Percentiles rank a stretch among this genome's conserved stretches.
These are phyloP conservation scores for Ogataea paraovalis DNA, from an alignment of 805 yeast species.

Conservation along the genomic window DNA sequence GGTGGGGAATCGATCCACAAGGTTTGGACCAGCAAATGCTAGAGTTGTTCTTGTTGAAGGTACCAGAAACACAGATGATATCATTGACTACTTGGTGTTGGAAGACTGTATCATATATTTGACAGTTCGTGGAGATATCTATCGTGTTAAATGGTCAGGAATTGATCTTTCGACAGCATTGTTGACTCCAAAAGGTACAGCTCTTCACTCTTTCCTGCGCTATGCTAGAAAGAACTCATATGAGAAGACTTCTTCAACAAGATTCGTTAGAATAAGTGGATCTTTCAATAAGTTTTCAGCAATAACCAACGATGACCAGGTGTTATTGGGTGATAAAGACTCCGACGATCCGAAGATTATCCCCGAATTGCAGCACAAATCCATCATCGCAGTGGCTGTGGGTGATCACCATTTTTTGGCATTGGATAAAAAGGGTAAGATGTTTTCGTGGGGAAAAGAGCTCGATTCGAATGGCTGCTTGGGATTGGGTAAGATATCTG, in stretches of 20 bases:
- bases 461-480: conserved; percentile 60
- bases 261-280: conserved; percentile 50
- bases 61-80: conserved; percentile 29
- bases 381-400: conserved; percentile 52
- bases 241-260: conserved; percentile 21
- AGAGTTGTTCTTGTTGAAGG: conserved; percentile 35
- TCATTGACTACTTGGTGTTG: conserved; percentile 55
- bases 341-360: conserved; percentile 33
- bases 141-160: conserved; percentile 32
- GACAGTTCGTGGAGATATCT: conserved; percentile 39
- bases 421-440: conserved; percentile 50
- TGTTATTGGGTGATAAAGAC: conserved; percentile 36
- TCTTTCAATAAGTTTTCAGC: conserved; percentile 51
- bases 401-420: conserved; percentile 75
- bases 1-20: conserved; percentile 21
- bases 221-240: conserved; percentile 31
- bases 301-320: conserved; percentile 49
- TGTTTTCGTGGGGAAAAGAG: conserved; percentile 68
- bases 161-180: conserved; percentile 12
- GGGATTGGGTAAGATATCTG: conserved; percentile 49
- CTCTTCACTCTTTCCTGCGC: conserved; percentile 24
- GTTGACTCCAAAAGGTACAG: conserved; percentile 3
- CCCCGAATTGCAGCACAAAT: conserved; percentile 42
- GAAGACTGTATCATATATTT: conserved; percentile 50
- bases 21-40: conserved; percentile 33